A percentile compares a stretch with the other conserved stretches of the same genome.
Conservation (phyloP, 2,329 filamentous ascomycete species). For the Talaromyces sp. region DNA sequence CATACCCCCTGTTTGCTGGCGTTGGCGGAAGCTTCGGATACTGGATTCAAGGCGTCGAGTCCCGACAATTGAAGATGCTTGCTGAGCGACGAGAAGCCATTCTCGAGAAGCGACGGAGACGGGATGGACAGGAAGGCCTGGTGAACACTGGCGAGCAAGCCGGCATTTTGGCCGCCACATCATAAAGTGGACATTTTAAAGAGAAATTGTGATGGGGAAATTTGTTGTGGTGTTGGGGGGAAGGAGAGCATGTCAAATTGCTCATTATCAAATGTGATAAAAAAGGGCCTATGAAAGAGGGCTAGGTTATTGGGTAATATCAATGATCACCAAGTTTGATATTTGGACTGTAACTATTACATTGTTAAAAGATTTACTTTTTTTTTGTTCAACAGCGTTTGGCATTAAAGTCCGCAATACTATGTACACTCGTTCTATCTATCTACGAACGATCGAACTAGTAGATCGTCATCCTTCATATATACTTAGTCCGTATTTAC, state of each 20-base stretch:
- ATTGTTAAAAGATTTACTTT: slow-evolving; percentile 1
- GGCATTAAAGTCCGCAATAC: not conserved
- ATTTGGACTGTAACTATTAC: slow-evolving; percentile 6
- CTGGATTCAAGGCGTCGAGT: slow-evolving; percentile 89
- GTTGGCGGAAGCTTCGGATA: slow-evolving; percentile 91
- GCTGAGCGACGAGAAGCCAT: slow-evolving; percentile 73
- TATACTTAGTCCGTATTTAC: slow-evolving; percentile 34
- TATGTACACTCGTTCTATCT: not conserved
- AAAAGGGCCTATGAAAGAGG: not conserved
- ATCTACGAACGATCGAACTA: not conserved
- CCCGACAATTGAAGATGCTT: slow-evolving; percentile 72
- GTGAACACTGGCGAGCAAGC: slow-evolving; percentile 29
- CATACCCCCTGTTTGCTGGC: slow-evolving; percentile 82
- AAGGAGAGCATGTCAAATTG: not conserved
- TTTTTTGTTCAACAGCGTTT: not conserved
- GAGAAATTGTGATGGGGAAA: not conserved
- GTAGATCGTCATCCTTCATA: not conserved
- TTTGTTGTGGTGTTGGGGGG: not conserved
- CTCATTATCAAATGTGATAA: not conserved
- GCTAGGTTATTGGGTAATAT: not conserved
- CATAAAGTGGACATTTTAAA: slow-evolving; percentile 22
- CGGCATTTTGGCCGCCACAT: slow-evolving; percentile 31
- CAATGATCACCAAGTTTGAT: not conserved
- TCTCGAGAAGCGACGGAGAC: slow-evolving; percentile 83
- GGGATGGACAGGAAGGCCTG: slow-evolving; percentile 60